phyloP scores from a whole-genome alignment of 176 grass and related monocot species.

The Carex parvula region DNA sequence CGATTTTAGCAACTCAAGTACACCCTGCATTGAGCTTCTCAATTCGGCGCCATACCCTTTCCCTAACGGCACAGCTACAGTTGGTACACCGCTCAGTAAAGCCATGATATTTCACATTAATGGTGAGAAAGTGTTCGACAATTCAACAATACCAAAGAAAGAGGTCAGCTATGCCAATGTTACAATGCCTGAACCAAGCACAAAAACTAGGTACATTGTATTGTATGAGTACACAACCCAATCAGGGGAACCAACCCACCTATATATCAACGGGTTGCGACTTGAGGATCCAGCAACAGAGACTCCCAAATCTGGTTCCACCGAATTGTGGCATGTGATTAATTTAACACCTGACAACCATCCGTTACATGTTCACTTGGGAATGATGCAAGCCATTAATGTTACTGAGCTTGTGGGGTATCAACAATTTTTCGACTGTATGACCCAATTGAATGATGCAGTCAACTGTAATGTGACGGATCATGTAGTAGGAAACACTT shows the following conservation, averaged over 20 bases:
- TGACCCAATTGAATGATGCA: conserved; percentile 25
- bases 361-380: conserved; percentile 75
- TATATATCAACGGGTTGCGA: conserved; percentile 76
- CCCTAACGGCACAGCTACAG: neutral
- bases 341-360: conserved; percentile 71
- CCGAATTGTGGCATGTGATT: conserved; percentile 79
- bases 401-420: conserved; percentile 19
- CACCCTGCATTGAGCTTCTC: neutral
- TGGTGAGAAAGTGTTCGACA: neutral
- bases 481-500: conserved; percentile 19
- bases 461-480: conserved; percentile 4
- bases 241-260: conserved; percentile 30
- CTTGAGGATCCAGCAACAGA: conserved; percentile 69
- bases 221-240: conserved; percentile 16
- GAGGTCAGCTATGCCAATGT: conserved; percentile 6
- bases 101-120: conserved; percentile 21
- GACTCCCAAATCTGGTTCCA: conserved; percentile 42
- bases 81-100: neutral
- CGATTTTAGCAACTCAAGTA: conserved; percentile 16
- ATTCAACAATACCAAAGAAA: conserved; percentile 19
- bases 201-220: conserved; percentile 23
- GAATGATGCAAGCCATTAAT: conserved; percentile 41
- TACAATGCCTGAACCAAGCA: conserved; percentile 9
- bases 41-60: conserved; percentile 24
- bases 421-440: conserved; percentile 31